A percentile compares a stretch with the other conserved stretches of the same genome.
Evolutionary conservation across 768 basidiomycete genomes (phyloP).

Genomic region (Sporobolomyces roseus): DNA sequence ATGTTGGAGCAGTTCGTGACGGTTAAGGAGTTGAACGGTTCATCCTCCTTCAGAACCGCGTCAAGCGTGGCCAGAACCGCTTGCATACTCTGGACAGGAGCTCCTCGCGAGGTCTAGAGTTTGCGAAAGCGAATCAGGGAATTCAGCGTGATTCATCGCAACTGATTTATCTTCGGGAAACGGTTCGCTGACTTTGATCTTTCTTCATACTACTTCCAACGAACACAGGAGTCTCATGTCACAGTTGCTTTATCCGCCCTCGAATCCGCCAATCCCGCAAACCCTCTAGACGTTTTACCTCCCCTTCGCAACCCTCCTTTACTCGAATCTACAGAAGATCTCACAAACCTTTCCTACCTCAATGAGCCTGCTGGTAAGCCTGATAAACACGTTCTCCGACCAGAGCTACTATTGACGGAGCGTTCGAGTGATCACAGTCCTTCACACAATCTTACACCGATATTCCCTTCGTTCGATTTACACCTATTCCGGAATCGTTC

Average conservation of each 20-base stretch:
- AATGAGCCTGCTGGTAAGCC: conserved; percentile 89
- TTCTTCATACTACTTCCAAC: neutral
- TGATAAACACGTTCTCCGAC: too few species aligned
- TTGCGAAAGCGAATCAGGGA: too few species aligned
- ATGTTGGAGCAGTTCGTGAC: conserved; percentile 2
- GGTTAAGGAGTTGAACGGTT: conserved; percentile 4
- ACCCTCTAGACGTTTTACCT: conserved; percentile 59
- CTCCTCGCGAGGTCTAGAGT: too few species aligned
- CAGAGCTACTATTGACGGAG: neutral
- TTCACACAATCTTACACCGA: conserved; percentile 94
- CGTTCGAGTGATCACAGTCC: conserved; percentile 55
- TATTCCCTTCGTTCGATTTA: conserved; percentile 97
- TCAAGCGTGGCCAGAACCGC: too few species aligned
- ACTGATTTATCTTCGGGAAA: neutral
- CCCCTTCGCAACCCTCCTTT: conserved; percentile 94
- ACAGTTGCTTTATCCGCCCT: conserved; percentile 76
- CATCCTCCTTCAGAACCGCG: neutral
- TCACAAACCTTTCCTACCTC: conserved; percentile 94
- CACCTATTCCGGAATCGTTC: conserved; percentile 96
- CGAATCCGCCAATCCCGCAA: conserved; percentile 54
- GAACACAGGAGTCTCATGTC: conserved; percentile 50
- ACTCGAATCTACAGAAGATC: conserved; percentile 93
- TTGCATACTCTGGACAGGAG: too few species aligned
- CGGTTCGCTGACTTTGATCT: neutral
- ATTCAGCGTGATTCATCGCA: too few species aligned